Percentiles rank a stretch among this genome's conserved stretches.
Evolutionary conservation across 768 basidiomycete genomes (phyloP).

Genomic region (Auriscalpium orientale): DNA sequence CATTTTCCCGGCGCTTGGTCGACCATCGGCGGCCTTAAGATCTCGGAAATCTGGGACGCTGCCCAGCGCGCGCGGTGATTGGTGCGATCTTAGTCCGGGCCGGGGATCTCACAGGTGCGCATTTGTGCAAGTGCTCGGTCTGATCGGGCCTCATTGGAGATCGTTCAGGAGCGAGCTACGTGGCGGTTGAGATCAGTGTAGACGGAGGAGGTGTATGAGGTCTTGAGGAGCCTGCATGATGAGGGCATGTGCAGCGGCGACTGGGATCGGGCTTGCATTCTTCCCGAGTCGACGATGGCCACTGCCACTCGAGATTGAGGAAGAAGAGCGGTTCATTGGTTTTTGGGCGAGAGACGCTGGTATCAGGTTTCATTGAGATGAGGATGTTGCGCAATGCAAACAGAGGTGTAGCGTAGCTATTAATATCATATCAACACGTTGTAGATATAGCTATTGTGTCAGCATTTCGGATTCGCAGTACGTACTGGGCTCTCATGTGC

Average conservation of each 20-base stretch:
- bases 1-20: slow-evolving; percentile 70
- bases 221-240: slow-evolving; percentile 45
- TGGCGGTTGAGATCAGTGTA: slow-evolving; percentile 69
- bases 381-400: too few species aligned
- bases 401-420: too few species aligned
- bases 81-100: slow-evolving; percentile 59
- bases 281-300: slow-evolving; percentile 20
- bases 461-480: too few species aligned
- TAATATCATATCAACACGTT: too few species aligned
- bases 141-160: neutral
- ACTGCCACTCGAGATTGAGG: slow-evolving; percentile 36
- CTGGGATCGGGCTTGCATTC: slow-evolving; percentile 16
- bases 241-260: slow-evolving; percentile 39
- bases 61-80: slow-evolving; percentile 59
- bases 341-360: slow-evolving; percentile 53
- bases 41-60: slow-evolving; percentile 64
- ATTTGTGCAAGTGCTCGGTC: neutral
- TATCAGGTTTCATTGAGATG: slow-evolving; percentile 42
- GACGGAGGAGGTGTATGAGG: slow-evolving; percentile 69
- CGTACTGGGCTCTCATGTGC: too few species aligned
- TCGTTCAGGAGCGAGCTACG: slow-evolving; percentile 52
- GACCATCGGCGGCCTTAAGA: slow-evolving; percentile 57
- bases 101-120: slow-evolving; percentile 65
- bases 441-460: too few species aligned
- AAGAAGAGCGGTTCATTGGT: slow-evolving; percentile 52